Evolutionary conservation across 768 basidiomycete genomes (phyloP), one percentile per base, ranked within the genome.

Genomic region (Chalciporus piperatus): DNA sequence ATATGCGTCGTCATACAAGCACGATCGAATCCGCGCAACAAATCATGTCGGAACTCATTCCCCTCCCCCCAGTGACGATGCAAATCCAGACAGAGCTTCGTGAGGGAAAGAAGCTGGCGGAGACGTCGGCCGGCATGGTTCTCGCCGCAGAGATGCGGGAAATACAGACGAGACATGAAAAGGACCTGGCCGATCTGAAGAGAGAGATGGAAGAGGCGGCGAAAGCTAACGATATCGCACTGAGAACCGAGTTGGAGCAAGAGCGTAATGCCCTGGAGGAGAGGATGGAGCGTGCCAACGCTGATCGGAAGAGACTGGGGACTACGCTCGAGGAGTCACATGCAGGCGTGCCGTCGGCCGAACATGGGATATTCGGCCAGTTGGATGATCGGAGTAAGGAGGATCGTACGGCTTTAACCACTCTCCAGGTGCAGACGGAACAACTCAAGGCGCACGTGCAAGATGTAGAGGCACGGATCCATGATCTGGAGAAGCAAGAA

Each of bases 31-130:
- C 76, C 4, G 79, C 74, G 1, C 68, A 68, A 4, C 54, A 44
- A 2, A 75, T 81, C 45, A 48, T 81, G 0, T 64, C 67, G 2
- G 59, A 62, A 4, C 59, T 82, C 40, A 47, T 76, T 4, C 51
- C 56, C 28, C 72, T 71, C 14, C 53, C 55, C 13, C 72, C 78
- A 0, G 38, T 68, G 2, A 59, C 70, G 1, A 63, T 80, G 4
- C 72, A 69, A 25, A 77, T 82, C 38, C 79, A 81, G 55, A 56
- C 62, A 12, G 79, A 82, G 55, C 67, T 80, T 1, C 71, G 71
- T 35, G 64, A 71, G 40, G 60, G 69, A 4, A 70, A 73, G 40
- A 66, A 72, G 33, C 70, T 81, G n/a, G 61, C 69, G 2, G 64
- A 80, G 45, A 79, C 80, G 1, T 61, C 65, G 1, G 80, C 79